Conservation (phyloP, 352 stramenopile genomes). For the Pythium folliculosum region DNA sequence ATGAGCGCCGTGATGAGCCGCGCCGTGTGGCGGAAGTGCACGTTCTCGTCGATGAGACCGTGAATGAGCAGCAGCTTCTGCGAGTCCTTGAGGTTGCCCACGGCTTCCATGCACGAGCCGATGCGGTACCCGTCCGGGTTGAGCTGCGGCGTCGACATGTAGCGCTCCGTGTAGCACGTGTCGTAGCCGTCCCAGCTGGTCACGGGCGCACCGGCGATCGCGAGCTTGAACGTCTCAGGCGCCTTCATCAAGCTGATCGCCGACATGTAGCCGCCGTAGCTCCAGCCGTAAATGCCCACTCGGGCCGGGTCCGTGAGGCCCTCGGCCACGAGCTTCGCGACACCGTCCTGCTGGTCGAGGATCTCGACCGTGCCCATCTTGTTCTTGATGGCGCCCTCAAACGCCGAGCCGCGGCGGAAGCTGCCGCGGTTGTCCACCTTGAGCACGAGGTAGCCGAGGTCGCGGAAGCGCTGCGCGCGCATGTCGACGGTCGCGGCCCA, state of each 20-base stretch:
- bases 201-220: constrained; percentile 95
- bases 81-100: constrained; percentile 86
- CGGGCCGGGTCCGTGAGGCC: constrained; percentile 87
- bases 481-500: constrained; percentile 94
- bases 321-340: constrained; percentile 78
- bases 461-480: constrained; percentile 90
- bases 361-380: constrained; percentile 92
- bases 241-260: constrained; percentile 96
- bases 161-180: constrained; percentile 98
- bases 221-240: constrained; percentile 94
- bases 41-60: constrained; percentile 98
- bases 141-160: constrained; percentile 95
- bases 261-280: constrained; percentile 97
- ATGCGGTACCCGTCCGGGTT: constrained; percentile 92
- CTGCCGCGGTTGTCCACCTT: constrained; percentile 97
- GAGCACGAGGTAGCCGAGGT: constrained; percentile 94
- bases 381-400: constrained; percentile 94
- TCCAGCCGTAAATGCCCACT: constrained; percentile 98
- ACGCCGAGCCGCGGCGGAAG: constrained; percentile 89
- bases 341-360: constrained; percentile 82
- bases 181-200: constrained; percentile 99
- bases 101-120: constrained; percentile 92
- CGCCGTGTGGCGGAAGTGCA: constrained; percentile 98
- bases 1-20: constrained; percentile 97
- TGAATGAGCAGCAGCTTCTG: constrained; percentile 96